Conservation (phyloP, 148 eudicot species). For the Rheum nobile region DNA sequence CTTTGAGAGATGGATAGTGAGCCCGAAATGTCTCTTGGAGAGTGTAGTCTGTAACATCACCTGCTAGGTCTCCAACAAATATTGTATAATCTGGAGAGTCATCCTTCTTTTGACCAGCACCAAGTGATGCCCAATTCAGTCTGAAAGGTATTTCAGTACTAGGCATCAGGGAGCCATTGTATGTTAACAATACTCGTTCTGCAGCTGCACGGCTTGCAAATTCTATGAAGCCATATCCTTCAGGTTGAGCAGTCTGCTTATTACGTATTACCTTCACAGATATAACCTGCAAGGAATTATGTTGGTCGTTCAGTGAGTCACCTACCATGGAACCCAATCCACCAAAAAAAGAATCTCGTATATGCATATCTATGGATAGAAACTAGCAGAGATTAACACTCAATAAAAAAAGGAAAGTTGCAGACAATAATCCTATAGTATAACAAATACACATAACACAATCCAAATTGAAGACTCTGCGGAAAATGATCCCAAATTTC, state of each 20-base stretch:
- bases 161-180: constrained; percentile 75
- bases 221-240: constrained; percentile 88
- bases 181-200: constrained; percentile 47
- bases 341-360: not conserved
- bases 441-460: not conserved
- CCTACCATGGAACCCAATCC: not conserved
- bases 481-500: not conserved
- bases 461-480: not conserved
- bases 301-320: not conserved
- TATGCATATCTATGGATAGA: not conserved
- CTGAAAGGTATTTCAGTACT: constrained; percentile 63
- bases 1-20: constrained; percentile 67
- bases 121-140: constrained; percentile 85
- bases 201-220: constrained; percentile 76
- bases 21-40: constrained; percentile 76
- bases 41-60: constrained; percentile 75
- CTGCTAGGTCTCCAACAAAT: constrained; percentile 95
- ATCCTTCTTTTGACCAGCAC: constrained; percentile 88
- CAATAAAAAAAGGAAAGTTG: not conserved
- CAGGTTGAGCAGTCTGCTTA: constrained; percentile 65
- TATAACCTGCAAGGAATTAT: constrained; percentile 31
- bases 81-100: constrained; percentile 64
- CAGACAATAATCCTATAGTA: not conserved
- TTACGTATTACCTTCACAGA: constrained; percentile 69
- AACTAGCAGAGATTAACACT: no score